These are phyloP conservation scores for Inga laurina DNA, from an alignment of 306 rosid genomes.

Conservation along the genomic window DNA sequence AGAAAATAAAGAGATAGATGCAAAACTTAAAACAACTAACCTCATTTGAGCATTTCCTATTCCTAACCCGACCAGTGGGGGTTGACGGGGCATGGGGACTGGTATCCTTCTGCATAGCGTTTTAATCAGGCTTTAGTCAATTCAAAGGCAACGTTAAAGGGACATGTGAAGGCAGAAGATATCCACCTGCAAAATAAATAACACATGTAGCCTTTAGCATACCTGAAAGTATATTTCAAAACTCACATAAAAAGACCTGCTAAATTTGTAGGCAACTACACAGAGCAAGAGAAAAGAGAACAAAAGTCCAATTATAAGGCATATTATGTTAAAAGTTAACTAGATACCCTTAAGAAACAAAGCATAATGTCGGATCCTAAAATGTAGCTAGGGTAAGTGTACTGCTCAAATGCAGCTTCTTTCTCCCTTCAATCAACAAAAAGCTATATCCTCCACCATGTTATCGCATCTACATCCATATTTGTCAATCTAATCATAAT, in stretches of 20 bases:
- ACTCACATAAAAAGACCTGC: conserved; percentile 11
- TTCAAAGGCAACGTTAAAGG: conserved; percentile 30
- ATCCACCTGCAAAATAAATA: conserved; percentile 51
- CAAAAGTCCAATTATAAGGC: conserved; percentile 2
- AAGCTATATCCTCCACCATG: conserved; percentile 4
- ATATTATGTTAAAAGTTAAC: background rate
- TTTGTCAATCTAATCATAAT: background rate
- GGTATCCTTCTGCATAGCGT: conserved; percentile 65
- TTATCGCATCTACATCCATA: conserved; percentile 1
- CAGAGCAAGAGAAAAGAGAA: conserved; percentile 8
- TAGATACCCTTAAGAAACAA: background rate
- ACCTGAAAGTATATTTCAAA: conserved; percentile 25
- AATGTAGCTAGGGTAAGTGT: background rate
- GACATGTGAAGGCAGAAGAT: conserved; percentile 30
- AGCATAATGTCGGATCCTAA: background rate
- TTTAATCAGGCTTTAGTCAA: conserved; percentile 36
- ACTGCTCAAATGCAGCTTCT: background rate
- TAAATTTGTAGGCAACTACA: conserved; percentile 13
- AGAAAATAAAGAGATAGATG: background rate
- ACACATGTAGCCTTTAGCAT: conserved; percentile 15
- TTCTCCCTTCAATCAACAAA: background rate
- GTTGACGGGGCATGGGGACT: conserved; percentile 36
- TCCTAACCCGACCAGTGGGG: conserved; percentile 54
- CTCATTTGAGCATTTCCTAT: conserved; percentile 81
- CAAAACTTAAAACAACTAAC: conserved; percentile 33